Conservation (phyloP, 768 basidiomycete species). For the Rhodocollybia butyracea region DNA sequence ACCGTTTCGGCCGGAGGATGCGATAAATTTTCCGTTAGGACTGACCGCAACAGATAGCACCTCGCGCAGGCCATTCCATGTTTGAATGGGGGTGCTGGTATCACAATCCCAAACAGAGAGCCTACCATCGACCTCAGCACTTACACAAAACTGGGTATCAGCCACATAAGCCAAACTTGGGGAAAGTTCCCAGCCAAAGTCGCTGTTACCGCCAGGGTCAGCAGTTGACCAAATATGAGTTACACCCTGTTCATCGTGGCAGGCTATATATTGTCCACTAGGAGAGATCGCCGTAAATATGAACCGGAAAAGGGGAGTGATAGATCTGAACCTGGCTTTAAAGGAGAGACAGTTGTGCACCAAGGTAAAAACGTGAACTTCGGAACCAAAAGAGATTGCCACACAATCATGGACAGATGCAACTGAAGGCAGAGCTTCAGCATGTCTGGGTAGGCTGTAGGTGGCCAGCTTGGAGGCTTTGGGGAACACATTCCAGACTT, state of each 20-base stretch:
- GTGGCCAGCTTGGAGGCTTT: not conserved
- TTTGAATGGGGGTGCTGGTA: not conserved
- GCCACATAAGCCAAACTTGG: not conserved
- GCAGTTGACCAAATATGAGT: not conserved
- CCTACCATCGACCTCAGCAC: not conserved
- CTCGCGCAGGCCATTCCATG: not conserved
- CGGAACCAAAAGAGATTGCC: not conserved
- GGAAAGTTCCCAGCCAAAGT: not conserved
- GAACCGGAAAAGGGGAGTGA: not conserved
- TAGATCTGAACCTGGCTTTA: not conserved
- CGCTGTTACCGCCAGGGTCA: not conserved
- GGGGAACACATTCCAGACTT: not conserved
- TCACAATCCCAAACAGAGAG: constrained; percentile 1
- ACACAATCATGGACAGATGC: not conserved
- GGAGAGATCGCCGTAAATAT: not conserved
- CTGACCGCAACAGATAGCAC: not conserved
- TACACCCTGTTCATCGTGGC: not conserved
- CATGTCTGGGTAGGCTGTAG: not conserved
- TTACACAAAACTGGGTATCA: not conserved
- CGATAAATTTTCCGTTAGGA: not conserved
- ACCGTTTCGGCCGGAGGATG: not conserved
- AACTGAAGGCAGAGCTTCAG: not conserved
- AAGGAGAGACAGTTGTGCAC: not conserved
- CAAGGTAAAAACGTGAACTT: not conserved
- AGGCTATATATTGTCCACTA: not conserved